Conservation (phyloP, 1,284 basidiomycete genomes). For the Irpex rosettiformis region DNA sequence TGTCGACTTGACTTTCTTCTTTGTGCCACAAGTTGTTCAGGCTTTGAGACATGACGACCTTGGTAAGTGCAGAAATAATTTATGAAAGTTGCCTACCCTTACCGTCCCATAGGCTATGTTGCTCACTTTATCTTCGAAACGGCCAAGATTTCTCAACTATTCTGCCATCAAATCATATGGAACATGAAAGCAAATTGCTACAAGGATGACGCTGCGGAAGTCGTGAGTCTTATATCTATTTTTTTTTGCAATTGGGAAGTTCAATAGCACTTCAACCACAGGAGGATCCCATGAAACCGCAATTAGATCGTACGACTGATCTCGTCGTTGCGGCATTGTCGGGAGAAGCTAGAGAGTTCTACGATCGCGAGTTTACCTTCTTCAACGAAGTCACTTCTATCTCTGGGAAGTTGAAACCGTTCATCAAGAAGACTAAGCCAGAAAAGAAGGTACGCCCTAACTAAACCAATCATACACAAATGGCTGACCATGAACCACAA, state of each 20-base stretch:
- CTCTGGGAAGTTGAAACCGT: constrained; percentile 96
- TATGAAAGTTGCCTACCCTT: constrained; percentile 2
- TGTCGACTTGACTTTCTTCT: constrained; percentile 96
- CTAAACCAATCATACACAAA: not conserved
- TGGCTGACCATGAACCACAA: constrained; percentile 2
- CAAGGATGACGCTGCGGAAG: constrained; percentile 85
- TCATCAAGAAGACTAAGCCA: constrained; percentile 91
- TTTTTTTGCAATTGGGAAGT: no score
- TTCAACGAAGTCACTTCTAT: constrained; percentile 97
- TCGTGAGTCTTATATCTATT: constrained; percentile 52
- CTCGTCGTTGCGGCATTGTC: constrained; percentile 84
- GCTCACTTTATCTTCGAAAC: constrained; percentile 97
- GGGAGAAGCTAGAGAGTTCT: constrained; percentile 89
- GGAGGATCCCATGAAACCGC: constrained; percentile 95
- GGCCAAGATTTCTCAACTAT: constrained; percentile 94
- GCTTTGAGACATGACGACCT: constrained; percentile 86
- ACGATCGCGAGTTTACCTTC: constrained; percentile 94
- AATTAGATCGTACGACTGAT: constrained; percentile 85
- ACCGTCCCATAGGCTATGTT: constrained; percentile 72
- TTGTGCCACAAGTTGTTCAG: constrained; percentile 98
- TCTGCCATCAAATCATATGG: constrained; percentile 99
- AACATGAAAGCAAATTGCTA: constrained; percentile 99
- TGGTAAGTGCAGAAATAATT: constrained; percentile 54
- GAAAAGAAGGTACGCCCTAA: constrained; percentile 83
- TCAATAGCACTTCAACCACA: no score